Percentiles rank a stretch among this genome's conserved stretches.
phyloP scores from a whole-genome alignment of 257 asterid genomes.

The Solanum microdontum region DNA sequence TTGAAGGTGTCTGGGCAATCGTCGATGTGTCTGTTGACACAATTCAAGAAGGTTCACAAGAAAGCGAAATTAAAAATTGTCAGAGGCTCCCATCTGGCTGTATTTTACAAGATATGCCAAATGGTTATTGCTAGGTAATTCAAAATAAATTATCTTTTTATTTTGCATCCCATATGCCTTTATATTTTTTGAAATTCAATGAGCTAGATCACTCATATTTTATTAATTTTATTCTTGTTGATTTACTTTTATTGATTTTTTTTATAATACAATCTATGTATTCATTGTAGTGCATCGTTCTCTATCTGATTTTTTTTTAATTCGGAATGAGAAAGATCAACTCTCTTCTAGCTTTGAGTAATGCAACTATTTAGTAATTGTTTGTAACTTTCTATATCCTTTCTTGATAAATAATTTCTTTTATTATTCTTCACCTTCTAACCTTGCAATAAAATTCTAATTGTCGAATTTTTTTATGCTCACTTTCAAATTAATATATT shows the following conservation, averaged over 20 bases:
- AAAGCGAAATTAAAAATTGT: slow-evolving; percentile 18
- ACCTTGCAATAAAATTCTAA: background rate
- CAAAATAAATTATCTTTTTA: background rate
- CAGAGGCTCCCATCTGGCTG: slow-evolving; percentile 89
- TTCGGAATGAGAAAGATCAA: background rate
- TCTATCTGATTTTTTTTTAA: too few relatives aligned
- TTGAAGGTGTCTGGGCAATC: slow-evolving; percentile 61
- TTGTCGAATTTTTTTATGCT: background rate
- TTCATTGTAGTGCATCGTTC: background rate
- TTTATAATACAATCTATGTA: background rate
- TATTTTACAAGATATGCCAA: slow-evolving; percentile 46
- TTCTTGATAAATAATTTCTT: background rate
- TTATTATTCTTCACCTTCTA: background rate
- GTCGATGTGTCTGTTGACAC: slow-evolving; percentile 63
- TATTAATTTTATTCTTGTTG: background rate
- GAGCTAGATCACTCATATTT: background rate
- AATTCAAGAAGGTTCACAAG: slow-evolving; percentile 22
- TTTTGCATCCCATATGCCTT: background rate
- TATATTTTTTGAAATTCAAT: background rate
- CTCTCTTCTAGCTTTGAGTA: background rate
- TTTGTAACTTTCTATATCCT: background rate
- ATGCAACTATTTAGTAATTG: background rate
- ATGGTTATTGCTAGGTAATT: slow-evolving; percentile 61
- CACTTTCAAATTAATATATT: background rate
- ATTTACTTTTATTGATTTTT: background rate